Percentiles rank a stretch among this genome's conserved stretches.
phyloP scores from a whole-genome alignment of 2,329 filamentous ascomycete species.

The Pestalotiopsis sp. region DNA sequence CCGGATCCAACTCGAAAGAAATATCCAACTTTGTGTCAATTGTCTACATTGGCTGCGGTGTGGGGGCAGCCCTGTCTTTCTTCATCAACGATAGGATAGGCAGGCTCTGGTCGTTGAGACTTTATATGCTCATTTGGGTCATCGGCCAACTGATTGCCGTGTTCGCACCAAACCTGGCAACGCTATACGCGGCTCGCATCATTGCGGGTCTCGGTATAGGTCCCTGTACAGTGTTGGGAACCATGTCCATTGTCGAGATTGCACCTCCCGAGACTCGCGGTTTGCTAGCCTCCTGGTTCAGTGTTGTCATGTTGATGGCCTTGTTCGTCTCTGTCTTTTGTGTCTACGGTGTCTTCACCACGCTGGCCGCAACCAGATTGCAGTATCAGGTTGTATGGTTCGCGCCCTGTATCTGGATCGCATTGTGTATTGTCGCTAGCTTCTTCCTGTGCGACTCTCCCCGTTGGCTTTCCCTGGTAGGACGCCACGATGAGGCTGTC shows the following conservation, averaged over 20 bases:
- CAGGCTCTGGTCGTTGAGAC: constrained; percentile 23
- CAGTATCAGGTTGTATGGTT: constrained; percentile 16
- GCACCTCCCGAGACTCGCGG: constrained; percentile 53
- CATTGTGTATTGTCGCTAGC: not conserved
- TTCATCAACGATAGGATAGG: constrained; percentile 31
- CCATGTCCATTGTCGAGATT: constrained; percentile 59
- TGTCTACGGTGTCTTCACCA: not conserved
- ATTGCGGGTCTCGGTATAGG: constrained; percentile 52
- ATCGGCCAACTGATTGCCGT: constrained; percentile 29
- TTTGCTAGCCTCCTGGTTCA: constrained; percentile 34
- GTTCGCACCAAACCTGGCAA: constrained; percentile 37
- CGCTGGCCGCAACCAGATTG: not conserved
- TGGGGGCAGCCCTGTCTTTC: constrained; percentile 32
- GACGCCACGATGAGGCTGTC: constrained; percentile 41
- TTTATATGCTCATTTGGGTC: constrained; percentile 36
- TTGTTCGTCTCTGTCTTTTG: constrained; percentile 2
- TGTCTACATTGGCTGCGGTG: constrained; percentile 30
- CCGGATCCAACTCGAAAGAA: constrained; percentile 24
- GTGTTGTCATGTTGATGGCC: constrained; percentile 2
- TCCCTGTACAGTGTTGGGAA: constrained; percentile 50
- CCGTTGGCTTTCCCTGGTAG: constrained; percentile 50
- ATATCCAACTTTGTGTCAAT: constrained; percentile 38
- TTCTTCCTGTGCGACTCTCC: constrained; percentile 31
- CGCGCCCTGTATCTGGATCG: not conserved
- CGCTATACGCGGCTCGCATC: constrained; percentile 57